phyloP scores from a whole-genome alignment of 2,329 filamentous ascomycete genomes.

The Xylaria sp. region DNA sequence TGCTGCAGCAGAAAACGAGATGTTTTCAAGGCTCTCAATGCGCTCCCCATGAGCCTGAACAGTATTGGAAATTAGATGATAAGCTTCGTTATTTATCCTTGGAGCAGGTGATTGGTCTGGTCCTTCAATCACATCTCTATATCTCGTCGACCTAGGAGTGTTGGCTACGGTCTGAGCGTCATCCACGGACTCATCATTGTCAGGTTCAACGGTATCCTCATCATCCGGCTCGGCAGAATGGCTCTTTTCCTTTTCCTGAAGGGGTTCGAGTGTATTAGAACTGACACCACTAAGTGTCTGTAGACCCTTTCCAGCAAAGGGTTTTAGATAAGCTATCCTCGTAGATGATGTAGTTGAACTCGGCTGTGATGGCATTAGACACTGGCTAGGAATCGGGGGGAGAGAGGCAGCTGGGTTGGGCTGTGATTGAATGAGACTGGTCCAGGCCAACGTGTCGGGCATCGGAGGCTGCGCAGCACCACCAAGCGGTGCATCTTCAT shows the following conservation, averaged over 20 bases:
- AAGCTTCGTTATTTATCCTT: slow-evolving; percentile 51
- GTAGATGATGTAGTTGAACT: slow-evolving; percentile 65
- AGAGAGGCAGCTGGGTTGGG: slow-evolving; percentile 50
- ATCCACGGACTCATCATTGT: slow-evolving; percentile 43
- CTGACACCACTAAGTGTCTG: slow-evolving; percentile 61
- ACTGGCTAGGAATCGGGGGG: slow-evolving; percentile 63
- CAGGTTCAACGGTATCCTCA: slow-evolving; percentile 40
- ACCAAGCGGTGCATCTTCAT: slow-evolving; percentile 43
- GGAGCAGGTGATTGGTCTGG: slow-evolving; percentile 38
- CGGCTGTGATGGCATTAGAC: slow-evolving; percentile 62
- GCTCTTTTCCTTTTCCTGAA: slow-evolving; percentile 50
- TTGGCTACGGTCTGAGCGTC: slow-evolving; percentile 49
- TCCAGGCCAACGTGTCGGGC: slow-evolving; percentile 68
- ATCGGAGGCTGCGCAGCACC: slow-evolving; percentile 54
- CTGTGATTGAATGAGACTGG: slow-evolving; percentile 56
- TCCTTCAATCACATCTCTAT: slow-evolving; percentile 40
- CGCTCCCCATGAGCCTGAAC: slow-evolving; percentile 72
- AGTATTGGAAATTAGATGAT: slow-evolving; percentile 62
- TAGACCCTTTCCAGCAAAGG: slow-evolving; percentile 67
- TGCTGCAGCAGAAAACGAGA: slow-evolving; percentile 73
- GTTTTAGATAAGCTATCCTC: slow-evolving; percentile 62
- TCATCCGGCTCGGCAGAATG: slow-evolving; percentile 38
- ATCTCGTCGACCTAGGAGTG: slow-evolving; percentile 48
- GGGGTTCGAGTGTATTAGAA: slow-evolving; percentile 49
- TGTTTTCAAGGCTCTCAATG: slow-evolving; percentile 75